Evolutionary conservation across 2,329 filamentous ascomycete species (phyloP).

Genomic region (Beauveria sp.): DNA sequence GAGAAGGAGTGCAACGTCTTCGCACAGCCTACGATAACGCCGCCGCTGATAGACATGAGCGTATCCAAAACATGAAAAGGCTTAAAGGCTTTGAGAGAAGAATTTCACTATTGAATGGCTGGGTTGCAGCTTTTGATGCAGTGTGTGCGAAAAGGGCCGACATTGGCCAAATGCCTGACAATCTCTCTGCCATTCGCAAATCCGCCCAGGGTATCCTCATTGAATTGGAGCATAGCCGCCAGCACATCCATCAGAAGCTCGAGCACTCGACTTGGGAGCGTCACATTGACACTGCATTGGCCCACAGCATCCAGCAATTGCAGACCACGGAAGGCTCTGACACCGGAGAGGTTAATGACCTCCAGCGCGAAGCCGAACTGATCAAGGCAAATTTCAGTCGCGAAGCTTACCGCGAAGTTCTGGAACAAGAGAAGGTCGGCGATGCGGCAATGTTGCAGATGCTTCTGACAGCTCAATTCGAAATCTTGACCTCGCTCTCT

Average conservation of each 20-base stretch:
- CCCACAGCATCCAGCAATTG: constrained; percentile 75
- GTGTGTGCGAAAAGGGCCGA: constrained; percentile 62
- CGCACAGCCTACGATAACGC: constrained; percentile 80
- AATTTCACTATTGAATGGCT: constrained; percentile 78
- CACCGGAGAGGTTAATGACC: constrained; percentile 55
- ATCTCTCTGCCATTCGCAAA: constrained; percentile 69
- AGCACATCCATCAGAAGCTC: constrained; percentile 81
- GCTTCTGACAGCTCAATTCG: constrained; percentile 83
- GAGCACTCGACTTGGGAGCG: constrained; percentile 81
- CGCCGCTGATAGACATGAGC: constrained; percentile 67
- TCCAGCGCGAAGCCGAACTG: constrained; percentile 77
- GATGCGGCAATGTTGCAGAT: constrained; percentile 74
- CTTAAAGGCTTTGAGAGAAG: constrained; percentile 75
- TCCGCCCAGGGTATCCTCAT: constrained; percentile 81
- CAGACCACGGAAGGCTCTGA: constrained; percentile 46
- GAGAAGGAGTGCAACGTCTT: constrained; percentile 73
- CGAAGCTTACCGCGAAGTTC: constrained; percentile 67
- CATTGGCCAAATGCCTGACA: constrained; percentile 59
- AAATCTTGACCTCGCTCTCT: constrained; percentile 75
- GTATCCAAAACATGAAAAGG: constrained; percentile 71
- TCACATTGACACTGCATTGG: constrained; percentile 76
- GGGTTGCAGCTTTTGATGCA: constrained; percentile 85
- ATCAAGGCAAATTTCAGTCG: constrained; percentile 76
- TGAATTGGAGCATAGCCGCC: constrained; percentile 82
- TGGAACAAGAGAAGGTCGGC: constrained; percentile 76